These are phyloP conservation scores for Ascochyta pisi DNA, from an alignment of 2,329 filamentous ascomycete species.

Conservation along the genomic window DNA sequence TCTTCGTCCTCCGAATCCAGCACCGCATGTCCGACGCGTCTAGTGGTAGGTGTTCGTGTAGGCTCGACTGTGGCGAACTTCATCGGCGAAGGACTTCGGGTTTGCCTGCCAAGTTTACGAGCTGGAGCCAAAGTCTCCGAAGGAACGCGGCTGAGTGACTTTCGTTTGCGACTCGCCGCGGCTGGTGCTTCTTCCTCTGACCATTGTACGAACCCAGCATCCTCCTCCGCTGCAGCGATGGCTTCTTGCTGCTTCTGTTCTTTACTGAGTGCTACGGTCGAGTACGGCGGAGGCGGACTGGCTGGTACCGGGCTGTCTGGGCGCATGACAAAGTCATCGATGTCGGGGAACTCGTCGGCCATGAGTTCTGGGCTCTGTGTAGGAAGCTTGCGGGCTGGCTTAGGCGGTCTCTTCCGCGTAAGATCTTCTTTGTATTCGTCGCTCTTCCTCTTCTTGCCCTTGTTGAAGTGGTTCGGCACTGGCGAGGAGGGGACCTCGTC, in stretches of 20 bases:
- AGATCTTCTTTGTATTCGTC: slow-evolving; percentile 50
- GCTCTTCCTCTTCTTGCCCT: slow-evolving; percentile 55
- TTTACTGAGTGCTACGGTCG: slow-evolving; percentile 44
- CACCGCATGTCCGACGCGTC: slow-evolving; percentile 29
- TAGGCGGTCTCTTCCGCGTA: slow-evolving; percentile 24
- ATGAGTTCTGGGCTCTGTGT: slow-evolving; percentile 24
- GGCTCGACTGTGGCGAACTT: slow-evolving; percentile 12
- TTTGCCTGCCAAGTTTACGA: slow-evolving; percentile 40
- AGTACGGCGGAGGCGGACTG: slow-evolving; percentile 53
- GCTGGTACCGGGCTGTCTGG: slow-evolving; percentile 27
- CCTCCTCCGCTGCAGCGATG: slow-evolving; percentile 16
- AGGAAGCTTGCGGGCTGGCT: slow-evolving; percentile 20
- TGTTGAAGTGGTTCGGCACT: slow-evolving; percentile 21
- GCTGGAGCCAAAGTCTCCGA: slow-evolving; percentile 35
- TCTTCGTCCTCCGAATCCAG: slow-evolving; percentile 45
- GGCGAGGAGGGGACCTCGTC: slow-evolving; percentile 28
- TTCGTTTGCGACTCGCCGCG: slow-evolving; percentile 36
- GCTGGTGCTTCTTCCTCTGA: slow-evolving; percentile 26
- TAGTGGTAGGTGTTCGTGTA: slow-evolving; percentile 21
- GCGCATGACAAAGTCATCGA: slow-evolving; percentile 45
- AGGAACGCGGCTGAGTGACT: slow-evolving; percentile 37
- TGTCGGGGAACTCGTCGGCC: slow-evolving; percentile 45
- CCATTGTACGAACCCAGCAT: slow-evolving; percentile 15
- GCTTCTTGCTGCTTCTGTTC: not conserved
- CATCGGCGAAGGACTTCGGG: slow-evolving; percentile 28